Conservation (phyloP, 345 rosid genomes). For the Gossypium longicalyx region DNA sequence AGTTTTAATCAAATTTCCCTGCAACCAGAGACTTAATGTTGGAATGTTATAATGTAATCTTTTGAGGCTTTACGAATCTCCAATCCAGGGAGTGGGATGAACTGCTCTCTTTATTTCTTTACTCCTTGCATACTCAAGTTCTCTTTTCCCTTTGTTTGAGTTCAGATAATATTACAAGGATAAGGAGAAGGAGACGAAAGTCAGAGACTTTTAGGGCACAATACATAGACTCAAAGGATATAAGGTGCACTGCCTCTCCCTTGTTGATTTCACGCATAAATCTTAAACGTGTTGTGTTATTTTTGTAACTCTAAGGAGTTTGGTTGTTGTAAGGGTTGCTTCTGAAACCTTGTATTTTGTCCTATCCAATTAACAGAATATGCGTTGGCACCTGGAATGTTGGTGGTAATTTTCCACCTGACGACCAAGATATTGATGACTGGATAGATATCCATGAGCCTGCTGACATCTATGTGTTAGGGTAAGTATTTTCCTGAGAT, state of each 20-base stretch:
- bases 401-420: slow-evolving; percentile 77
- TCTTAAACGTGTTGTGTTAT: background rate
- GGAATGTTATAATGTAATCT: background rate
- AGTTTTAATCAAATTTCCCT: background rate
- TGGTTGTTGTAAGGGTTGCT: background rate
- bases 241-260: slow-evolving; percentile 46
- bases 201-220: slow-evolving; percentile 83
- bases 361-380: slow-evolving; percentile 38
- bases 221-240: slow-evolving; percentile 68
- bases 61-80: background rate
- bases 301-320: background rate
- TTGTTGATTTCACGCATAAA: background rate
- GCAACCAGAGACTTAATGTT: background rate
- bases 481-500: background rate
- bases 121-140: background rate
- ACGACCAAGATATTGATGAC: slow-evolving; percentile 81
- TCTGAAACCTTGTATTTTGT: background rate
- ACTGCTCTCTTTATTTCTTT: background rate
- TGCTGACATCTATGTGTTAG: slow-evolving; percentile 52
- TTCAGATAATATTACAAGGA: slow-evolving; percentile 45
- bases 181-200: slow-evolving; percentile 71
- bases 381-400: slow-evolving; percentile 91
- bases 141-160: background rate
- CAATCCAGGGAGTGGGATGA: background rate
- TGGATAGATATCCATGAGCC: slow-evolving; percentile 74